These are phyloP conservation scores for Termitomyces titanicus DNA, from an alignment of 768 basidiomycete species.

Conservation along the genomic window DNA sequence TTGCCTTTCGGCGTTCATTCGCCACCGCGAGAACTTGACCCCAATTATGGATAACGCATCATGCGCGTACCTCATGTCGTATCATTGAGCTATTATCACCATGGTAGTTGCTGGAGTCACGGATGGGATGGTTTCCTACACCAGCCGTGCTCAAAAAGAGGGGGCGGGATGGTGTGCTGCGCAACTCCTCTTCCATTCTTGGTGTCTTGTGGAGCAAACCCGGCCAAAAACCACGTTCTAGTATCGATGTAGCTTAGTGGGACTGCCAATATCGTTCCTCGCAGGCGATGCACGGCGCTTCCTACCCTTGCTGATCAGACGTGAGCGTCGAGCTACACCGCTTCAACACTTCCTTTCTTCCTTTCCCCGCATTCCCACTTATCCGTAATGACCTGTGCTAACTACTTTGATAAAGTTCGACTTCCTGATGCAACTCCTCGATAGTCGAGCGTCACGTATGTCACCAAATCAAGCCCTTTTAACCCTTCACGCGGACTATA, in stretches of 20 bases:
- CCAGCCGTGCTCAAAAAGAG: neutral
- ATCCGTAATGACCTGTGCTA: conserved; percentile 1
- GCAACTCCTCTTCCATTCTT: conserved; percentile 6
- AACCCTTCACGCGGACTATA: conserved; percentile 97
- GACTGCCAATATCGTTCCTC: neutral
- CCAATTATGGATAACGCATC: conserved; percentile 4
- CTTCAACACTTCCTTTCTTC: neutral
- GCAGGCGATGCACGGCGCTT: neutral
- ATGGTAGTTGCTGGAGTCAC: neutral
- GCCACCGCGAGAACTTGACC: conserved; percentile 11
- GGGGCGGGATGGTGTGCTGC: neutral
- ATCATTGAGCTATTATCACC: neutral
- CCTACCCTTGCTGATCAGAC: neutral
- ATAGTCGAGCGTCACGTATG: conserved; percentile 96
- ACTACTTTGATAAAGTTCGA: conserved; percentile 62
- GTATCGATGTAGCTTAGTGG: neutral
- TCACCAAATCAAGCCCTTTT: conserved; percentile 92
- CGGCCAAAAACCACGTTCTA: neutral
- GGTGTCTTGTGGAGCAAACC: neutral
- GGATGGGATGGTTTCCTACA: neutral
- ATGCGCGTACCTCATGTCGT: conserved; percentile 4
- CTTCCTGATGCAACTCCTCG: conserved; percentile 95
- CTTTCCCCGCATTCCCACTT: neutral
- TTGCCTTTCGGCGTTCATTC: conserved; percentile 3
- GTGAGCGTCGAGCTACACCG: neutral